Conservation (phyloP, 768 basidiomycete species). For the Amanita pallidorosea region DNA sequence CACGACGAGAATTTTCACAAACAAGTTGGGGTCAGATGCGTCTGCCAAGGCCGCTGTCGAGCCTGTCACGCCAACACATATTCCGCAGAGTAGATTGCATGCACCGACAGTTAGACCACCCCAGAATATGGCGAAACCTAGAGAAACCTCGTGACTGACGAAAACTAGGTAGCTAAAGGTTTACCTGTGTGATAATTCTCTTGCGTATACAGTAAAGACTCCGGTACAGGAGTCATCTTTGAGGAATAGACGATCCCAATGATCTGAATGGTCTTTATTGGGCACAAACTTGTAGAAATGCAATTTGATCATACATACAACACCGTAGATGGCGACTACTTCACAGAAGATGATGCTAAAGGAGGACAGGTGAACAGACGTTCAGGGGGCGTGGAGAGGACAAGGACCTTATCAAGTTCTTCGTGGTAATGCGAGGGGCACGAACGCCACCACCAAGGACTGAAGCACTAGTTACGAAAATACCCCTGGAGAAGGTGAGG, state of each 20-base stretch:
- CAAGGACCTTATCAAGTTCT: slow-evolving; percentile 89
- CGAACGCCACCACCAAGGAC: slow-evolving; percentile 94
- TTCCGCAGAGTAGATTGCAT: slow-evolving; percentile 91
- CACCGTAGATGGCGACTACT: slow-evolving; percentile 97
- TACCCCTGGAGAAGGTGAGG: slow-evolving; percentile 57
- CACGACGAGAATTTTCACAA: slow-evolving; percentile 94
- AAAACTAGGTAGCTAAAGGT: slow-evolving; percentile 1
- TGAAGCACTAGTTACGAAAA: slow-evolving; percentile 93
- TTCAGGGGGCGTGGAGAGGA: neutral
- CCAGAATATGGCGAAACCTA: slow-evolving; percentile 93
- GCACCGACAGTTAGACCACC: slow-evolving; percentile 89
- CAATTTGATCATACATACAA: slow-evolving; percentile 51
- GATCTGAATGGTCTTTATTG: slow-evolving; percentile 37
- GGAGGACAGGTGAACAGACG: neutral
- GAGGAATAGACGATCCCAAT: slow-evolving; percentile 94
- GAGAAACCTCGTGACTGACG: neutral
- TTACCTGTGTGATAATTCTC: slow-evolving; percentile 89
- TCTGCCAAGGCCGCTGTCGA: slow-evolving; percentile 93
- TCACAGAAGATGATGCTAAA: slow-evolving; percentile 96
- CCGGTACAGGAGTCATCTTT: slow-evolving; percentile 56
- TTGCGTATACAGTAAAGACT: slow-evolving; percentile 64
- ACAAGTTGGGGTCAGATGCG: slow-evolving; percentile 88
- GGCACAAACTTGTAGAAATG: neutral
- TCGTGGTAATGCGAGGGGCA: slow-evolving; percentile 87
- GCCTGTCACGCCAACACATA: slow-evolving; percentile 91